Evolutionary conservation across 306 rosid genomes (phyloP), one percentile per base, ranked within the genome.

Genomic region (Abrus precatorius): DNA sequence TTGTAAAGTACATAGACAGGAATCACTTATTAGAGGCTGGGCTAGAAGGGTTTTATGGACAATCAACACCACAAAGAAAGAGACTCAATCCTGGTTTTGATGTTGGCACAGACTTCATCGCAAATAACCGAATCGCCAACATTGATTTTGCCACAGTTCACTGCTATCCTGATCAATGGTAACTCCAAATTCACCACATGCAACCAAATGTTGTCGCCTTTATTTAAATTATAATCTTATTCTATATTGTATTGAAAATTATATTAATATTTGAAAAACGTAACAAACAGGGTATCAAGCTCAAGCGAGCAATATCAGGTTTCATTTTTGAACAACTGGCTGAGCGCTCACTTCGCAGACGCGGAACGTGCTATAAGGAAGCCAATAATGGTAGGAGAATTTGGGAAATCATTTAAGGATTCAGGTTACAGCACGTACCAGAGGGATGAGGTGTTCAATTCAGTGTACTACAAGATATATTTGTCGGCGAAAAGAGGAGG

Each of bases 161-260:
- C 83, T 92, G 90, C 40, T 94, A 94, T 75, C 97, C 98, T n/a
- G 98, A 92, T 72, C 93, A 92, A 72, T 94, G 98, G 97, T 94
- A 88, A 82, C 1, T 20, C 20, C 20, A 20, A 20, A 20, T 20
- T 20, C 20, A 20, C 20, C 20, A 20, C 20, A 20, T 20, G 20
- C 20, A 20, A 20, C 20, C 20, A 20, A 20, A 20, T 20, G 0
- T 20, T 20, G 20, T 20, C 20, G 20, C 20, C 20, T 20, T 20
- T 20, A 20, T 20, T 20, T 20, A 20, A 20, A 20, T 20, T 20
- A 20, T 20, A 20, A 20, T 20, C 20, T 20, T 20, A 20, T 20
- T 20, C 20, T 20, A 20, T 20, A 20, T 20, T 20, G 20, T 20
- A 20, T 20, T 20, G 48, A 44, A 44, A 48, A 1, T 9, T 48